Base-by-base conservation (phyloP, 176 grass and related monocot genomes). In the Eragrostis curvula region DNA sequence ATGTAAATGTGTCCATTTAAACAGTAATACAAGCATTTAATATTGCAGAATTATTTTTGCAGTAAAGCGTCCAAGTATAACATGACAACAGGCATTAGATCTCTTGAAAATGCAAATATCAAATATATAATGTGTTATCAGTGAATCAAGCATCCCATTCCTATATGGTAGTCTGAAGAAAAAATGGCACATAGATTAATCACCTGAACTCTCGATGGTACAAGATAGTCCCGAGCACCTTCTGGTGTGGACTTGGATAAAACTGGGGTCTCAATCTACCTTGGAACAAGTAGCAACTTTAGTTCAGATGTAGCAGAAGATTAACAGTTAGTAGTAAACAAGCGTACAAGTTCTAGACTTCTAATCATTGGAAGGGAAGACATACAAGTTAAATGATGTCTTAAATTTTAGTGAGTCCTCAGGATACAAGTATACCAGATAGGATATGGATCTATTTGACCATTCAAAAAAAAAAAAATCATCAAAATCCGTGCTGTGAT, bases 231-330 rank as follows among this genome's bases (percentile, higher is more conserved):
- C 3, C 92, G 86, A 56, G 96, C 92, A 74, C 96, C 96, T 91
- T 95, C 96, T 70, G 96, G 92, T 78, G 92, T 98, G 51, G 96
- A 98, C 69, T 86, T 92, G 77, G 92, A 98, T 81, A 98, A 87
- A 87, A 95, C 92, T 89, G 96, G 96, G 91, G 96, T 95, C 96
- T 98, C 96, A 93, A 95, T 95, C 96, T 98, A 98, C 92, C 88
- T 97, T 97, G 81, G 88, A 87, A 83, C 41, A 88, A 85, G 69
- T 76, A 83, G 79, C n/a, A 89, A 90, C 69, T 74, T 88, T 64
- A 68, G 74, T 79, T 83, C 78, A 91, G 74, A 78, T n/a, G 74
- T 24, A 48, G 70, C 13, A 40, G 32, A 43, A 73, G 24, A 30
- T n/a, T 32, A 18, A 43, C 12, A 29, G 8, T 61, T 43, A 25